Evolutionary conservation across 805 yeast genomes (phyloP).

Genomic region (Candida jianshihensis): DNA sequence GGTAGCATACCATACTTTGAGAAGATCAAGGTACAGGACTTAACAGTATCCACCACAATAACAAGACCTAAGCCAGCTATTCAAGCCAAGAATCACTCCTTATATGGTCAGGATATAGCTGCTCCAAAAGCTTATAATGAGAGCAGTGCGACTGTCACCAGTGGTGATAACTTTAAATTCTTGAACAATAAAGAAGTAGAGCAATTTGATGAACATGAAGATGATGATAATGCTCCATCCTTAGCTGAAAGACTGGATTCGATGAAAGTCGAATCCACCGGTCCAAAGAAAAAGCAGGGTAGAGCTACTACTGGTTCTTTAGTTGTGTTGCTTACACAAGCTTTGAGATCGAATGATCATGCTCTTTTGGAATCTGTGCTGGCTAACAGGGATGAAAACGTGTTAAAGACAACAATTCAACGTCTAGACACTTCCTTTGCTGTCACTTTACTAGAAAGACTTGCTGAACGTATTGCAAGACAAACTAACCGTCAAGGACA

Average conservation of each 20-base stretch:
- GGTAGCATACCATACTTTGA: conserved; percentile 53
- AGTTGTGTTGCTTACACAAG: conserved; percentile 80
- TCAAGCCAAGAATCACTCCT: conserved; percentile 33
- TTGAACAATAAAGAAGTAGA: conserved; percentile 42
- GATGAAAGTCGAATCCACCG: conserved; percentile 20
- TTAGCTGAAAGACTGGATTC: conserved; percentile 48
- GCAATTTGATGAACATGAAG: conserved; percentile 27
- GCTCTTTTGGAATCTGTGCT: conserved; percentile 80
- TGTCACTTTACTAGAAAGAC: conserved; percentile 46
- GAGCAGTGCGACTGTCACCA: conserved; percentile 50
- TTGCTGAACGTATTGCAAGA: conserved; percentile 55
- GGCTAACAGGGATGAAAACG: conserved; percentile 40
- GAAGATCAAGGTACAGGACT: conserved; percentile 37
- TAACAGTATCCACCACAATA: conserved; percentile 21
- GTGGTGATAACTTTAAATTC: conserved; percentile 58
- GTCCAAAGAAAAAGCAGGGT: conserved; percentile 31
- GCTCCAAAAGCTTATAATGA: conserved; percentile 54
- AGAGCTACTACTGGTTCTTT: conserved; percentile 68
- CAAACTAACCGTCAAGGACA: conserved; percentile 47
- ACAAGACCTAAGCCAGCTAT: conserved; percentile 35
- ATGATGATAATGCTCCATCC: conserved; percentile 40
- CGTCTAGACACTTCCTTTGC: conserved; percentile 50
- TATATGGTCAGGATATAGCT: conserved; percentile 39
- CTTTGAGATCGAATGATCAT: conserved; percentile 81
- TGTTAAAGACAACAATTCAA: conserved; percentile 48